phyloP scores from a whole-genome alignment of 1,284 basidiomycete species.

The Fistulinella cinereoalba region DNA sequence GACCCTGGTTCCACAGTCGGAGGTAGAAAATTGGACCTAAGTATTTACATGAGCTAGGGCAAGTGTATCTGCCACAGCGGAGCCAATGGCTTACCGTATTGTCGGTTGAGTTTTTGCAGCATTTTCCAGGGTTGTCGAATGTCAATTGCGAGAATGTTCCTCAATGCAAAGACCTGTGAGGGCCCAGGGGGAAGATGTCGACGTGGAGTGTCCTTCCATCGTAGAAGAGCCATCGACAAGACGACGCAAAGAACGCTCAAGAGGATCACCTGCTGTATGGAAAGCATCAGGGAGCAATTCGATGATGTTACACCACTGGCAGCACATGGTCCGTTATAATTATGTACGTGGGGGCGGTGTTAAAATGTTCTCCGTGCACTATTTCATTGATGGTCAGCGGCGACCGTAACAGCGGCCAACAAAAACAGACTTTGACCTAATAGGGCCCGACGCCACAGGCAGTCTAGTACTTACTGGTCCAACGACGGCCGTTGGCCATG shows the following conservation, averaged over 20 bases:
- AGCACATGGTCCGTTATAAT: too few species aligned
- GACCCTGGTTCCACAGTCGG: constrained; percentile 14
- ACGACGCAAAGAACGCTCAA: constrained; percentile 14
- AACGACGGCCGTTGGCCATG: too few species aligned
- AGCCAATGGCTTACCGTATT: constrained; percentile 22
- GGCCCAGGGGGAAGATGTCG: too few species aligned
- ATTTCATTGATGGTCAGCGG: too few species aligned
- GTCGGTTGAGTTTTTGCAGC: constrained; percentile 19
- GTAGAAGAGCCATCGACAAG: constrained; percentile 8
- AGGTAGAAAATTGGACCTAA: constrained; percentile 24
- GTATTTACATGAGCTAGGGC: background rate
- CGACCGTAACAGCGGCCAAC: too few species aligned
- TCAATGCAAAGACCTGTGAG: constrained; percentile 18
- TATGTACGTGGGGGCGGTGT: too few species aligned
- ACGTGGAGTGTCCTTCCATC: constrained; percentile 2
- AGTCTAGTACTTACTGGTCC: too few species aligned
- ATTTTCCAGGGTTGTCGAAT: constrained; percentile 19
- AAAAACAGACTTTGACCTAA: too few species aligned
- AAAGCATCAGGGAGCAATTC: background rate
- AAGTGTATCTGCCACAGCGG: background rate
- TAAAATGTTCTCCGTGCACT: too few species aligned
- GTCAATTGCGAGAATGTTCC: constrained; percentile 19
- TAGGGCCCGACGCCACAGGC: too few species aligned
- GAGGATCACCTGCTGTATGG: background rate
- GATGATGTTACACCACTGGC: too few species aligned